phyloP scores from a whole-genome alignment of 192 early-diverging fungal genomes.

The Anaeromyces robustus region DNA sequence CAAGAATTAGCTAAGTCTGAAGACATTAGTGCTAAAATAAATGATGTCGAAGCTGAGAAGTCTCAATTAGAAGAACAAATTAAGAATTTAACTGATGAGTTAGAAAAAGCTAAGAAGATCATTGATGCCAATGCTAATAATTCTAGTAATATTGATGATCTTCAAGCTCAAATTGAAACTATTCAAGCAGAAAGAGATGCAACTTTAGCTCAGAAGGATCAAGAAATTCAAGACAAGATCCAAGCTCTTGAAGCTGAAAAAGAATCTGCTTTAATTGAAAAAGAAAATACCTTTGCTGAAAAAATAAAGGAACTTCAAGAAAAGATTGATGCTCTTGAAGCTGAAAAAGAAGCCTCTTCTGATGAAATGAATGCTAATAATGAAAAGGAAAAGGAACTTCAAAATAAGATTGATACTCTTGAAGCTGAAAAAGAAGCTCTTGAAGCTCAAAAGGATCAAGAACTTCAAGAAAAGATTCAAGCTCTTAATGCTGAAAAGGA shows the following conservation, averaged over 20 bases:
- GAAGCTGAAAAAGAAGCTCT: no score
- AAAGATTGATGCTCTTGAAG: neutral
- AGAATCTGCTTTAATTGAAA: neutral
- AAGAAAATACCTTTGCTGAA: neutral
- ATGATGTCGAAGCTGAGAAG: neutral
- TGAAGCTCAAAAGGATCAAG: neutral
- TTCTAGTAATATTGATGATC: neutral
- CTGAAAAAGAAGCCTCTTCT: no score
- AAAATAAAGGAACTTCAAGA: neutral
- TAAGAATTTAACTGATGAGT: neutral
- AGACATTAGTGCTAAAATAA: neutral
- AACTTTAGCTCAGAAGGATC: no score
- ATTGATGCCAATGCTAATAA: no score
- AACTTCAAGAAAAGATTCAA: neutral
- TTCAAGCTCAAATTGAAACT: neutral
- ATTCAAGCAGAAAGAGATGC: neutral
- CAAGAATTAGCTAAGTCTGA: neutral
- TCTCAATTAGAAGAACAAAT: neutral
- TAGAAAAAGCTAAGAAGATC: neutral
- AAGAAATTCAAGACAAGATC: neutral
- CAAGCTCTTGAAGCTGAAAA: neutral
- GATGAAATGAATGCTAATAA: no score
- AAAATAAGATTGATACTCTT: no score
- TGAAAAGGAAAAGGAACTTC: no score
- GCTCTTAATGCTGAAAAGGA: neutral